Evolutionary conservation across 2,329 filamentous ascomycete species (phyloP).

Genomic region (Colletotrichum chlorophyti): DNA sequence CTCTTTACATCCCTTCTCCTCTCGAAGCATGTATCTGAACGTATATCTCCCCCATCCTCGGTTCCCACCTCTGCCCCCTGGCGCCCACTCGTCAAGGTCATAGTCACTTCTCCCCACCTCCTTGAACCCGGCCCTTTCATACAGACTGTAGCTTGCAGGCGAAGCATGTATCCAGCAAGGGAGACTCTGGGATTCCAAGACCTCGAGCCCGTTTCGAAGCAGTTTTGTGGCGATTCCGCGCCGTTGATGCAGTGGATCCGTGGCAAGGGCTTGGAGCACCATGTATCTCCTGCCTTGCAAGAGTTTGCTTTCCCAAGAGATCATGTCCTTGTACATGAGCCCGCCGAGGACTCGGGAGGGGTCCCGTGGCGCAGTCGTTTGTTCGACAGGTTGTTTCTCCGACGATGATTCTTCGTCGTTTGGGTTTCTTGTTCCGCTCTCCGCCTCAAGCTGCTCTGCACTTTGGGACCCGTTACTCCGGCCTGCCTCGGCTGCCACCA

Average conservation of each 20-base stretch:
- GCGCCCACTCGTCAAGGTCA: constrained; percentile 4
- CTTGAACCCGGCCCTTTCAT: constrained; percentile 1
- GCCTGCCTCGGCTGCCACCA: too few species aligned
- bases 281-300: neutral
- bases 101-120: constrained; percentile 15
- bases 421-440: too few species aligned
- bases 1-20: too few species aligned
- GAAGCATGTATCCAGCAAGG: constrained; percentile 15
- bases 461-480: too few species aligned
- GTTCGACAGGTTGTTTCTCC: neutral
- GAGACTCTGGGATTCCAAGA: neutral
- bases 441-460: too few species aligned
- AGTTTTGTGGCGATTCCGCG: constrained; percentile 1
- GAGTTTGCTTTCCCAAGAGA: neutral
- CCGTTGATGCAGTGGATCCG: neutral
- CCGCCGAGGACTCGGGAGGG: constrained; percentile 3
- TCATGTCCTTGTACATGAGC: constrained; percentile 10
- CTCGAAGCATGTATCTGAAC: constrained; percentile 12
- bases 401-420: too few species aligned
- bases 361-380: neutral
- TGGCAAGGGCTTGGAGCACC: constrained; percentile 10
- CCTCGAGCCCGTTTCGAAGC: neutral
- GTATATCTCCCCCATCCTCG: constrained; percentile 1
- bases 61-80: neutral
- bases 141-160: neutral